Evolutionary conservation across 2,329 filamentous ascomycete species (phyloP), one percentile per base, ranked within the genome.

Genomic region (Cladosporium sp.): DNA sequence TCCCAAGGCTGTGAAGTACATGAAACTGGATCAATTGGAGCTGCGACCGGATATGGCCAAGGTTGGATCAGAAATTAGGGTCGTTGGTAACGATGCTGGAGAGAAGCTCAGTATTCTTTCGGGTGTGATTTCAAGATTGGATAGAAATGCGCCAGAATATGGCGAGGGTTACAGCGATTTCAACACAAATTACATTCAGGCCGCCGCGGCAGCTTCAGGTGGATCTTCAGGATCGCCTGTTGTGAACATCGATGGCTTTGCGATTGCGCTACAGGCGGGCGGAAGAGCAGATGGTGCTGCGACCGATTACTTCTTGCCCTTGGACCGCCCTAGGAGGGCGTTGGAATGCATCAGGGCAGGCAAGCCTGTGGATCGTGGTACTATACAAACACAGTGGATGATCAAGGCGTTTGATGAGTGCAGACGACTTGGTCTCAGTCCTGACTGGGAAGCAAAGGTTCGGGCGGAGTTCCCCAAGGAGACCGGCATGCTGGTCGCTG

Each of bases 171-270:
- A 99, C 74, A 94, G 92, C 49, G 94, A 99, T 73, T 99, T 99
- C 84, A 99, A 88, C 71, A 88, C 86, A 50, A 88, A 96, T 73
- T 99, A 99, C 80, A 97, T 97, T 68, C 94, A 99, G 77, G 94
- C 95, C 64, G 96, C 95, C 14, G 95, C 94, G 3, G 93, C 94
- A 4, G 95, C 94, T 2, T 97, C 92, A 73, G 94, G 94, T 65
- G 94, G 94, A 65, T 96, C 91, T 78, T 99, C 94, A n/a, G 94
- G 94, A 63, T 96, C 90, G 85, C 94, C 94, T 0, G 94, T 99
- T 0, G 92, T 99, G 62, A 96, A 97, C 75, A 89, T 96, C 61
- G 90, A 96, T 73, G 94, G 94, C 11, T 88, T 87, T 70, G 94
- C 92, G 5, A 88, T 99, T 58, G 94, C 94, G 39, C 78, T 99